phyloP scores from a whole-genome alignment of 257 asterid species.

The Jaltomata sinuosa region DNA sequence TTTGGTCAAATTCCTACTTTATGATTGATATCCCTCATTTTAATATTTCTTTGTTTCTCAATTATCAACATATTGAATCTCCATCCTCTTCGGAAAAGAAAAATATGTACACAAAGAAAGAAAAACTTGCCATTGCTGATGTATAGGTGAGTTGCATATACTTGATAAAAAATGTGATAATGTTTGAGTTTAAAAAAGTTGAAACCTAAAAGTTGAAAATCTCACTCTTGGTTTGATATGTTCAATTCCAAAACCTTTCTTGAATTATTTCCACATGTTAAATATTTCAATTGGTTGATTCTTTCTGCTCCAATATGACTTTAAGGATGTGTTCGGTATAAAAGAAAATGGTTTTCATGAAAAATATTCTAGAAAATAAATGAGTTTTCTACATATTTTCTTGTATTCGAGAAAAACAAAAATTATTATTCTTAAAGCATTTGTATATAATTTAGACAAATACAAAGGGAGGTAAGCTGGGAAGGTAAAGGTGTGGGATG shows the following conservation, averaged over 20 bases:
- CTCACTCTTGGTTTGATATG: neutral
- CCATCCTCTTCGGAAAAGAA: neutral
- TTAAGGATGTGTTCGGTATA: too few relatives aligned
- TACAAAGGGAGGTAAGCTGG: too few relatives aligned
- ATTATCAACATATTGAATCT: neutral
- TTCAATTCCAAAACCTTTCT: neutral
- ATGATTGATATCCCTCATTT: neutral
- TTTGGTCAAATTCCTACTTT: neutral
- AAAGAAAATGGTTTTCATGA: too few relatives aligned
- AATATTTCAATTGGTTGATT: neutral
- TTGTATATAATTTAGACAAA: too few relatives aligned
- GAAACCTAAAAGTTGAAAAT: neutral
- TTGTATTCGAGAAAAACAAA: too few relatives aligned
- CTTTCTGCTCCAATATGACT: neutral
- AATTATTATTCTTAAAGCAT: too few relatives aligned
- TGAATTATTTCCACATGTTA: neutral
- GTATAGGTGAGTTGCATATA: neutral
- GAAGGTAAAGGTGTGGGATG: too few relatives aligned
- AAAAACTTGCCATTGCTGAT: neutral
- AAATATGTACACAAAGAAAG: neutral
- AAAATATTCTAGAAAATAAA: too few relatives aligned
- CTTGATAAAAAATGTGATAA: neutral
- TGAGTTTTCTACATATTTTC: too few relatives aligned
- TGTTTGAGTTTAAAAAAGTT: neutral
- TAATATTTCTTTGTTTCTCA: neutral